Conservation (phyloP, 306 rosid genomes). For the Cercis canadensis region DNA sequence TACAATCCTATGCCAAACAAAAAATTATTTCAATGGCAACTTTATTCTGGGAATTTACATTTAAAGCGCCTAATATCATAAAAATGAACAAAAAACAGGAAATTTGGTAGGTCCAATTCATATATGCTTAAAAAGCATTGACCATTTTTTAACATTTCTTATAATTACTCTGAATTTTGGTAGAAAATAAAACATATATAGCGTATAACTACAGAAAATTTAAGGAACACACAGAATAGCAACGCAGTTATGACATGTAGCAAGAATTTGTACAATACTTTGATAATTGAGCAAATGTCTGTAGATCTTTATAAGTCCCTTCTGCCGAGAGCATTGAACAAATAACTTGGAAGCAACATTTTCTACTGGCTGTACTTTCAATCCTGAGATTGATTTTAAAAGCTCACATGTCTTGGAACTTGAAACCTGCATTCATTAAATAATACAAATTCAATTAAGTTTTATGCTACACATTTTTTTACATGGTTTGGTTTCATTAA, state of each 20-base stretch:
- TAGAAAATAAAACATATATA: conserved; percentile 25
- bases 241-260: conserved; percentile 27
- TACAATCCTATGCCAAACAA: conserved; percentile 27
- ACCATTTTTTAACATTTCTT: background rate
- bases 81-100: conserved; percentile 1
- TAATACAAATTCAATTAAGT: conserved; percentile 35
- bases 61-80: background rate
- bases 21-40: background rate
- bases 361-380: conserved; percentile 92
- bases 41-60: conserved; percentile 18
- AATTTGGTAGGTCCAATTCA: conserved; percentile 22
- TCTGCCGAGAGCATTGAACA: conserved; percentile 99
- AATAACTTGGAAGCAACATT: conserved; percentile 91
- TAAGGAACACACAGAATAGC: conserved; percentile 14
- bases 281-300: conserved; percentile 90
- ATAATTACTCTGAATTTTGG: conserved; percentile 24
- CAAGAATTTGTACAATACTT: conserved; percentile 56
- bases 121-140: conserved; percentile 1
- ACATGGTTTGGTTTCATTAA: conserved; percentile 8
- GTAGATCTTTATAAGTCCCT: conserved; percentile 95
- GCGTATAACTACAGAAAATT: conserved; percentile 8
- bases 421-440: conserved; percentile 74
- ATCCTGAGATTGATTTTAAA: conserved; percentile 79
- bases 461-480: conserved; percentile 3
- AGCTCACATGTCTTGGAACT: conserved; percentile 86